A percentile compares a stretch with the other conserved stretches of the same genome.
Conservation (phyloP, 2,329 filamentous ascomycete species). For the Pochonia chlamydosporia region DNA sequence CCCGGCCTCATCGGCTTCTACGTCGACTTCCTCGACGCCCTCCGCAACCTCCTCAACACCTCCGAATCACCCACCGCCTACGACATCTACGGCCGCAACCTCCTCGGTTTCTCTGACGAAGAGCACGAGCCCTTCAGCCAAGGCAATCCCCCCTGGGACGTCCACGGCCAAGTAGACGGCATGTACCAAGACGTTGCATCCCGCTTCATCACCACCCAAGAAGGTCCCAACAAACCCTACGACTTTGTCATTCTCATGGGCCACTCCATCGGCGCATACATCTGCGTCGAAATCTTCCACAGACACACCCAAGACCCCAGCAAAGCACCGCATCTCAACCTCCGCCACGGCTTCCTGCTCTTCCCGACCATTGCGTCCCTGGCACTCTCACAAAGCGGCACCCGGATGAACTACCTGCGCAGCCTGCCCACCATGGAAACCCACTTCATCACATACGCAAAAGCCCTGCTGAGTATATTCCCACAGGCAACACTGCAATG, state of each 20-base stretch:
- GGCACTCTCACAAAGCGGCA: constrained; percentile 54
- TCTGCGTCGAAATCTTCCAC: constrained; percentile 62
- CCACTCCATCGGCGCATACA: constrained; percentile 70
- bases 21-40: constrained; percentile 53
- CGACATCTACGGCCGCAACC: constrained; percentile 52
- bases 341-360: constrained; percentile 55
- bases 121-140: constrained; percentile 41
- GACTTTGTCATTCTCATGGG: constrained; percentile 62
- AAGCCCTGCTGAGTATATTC: constrained; percentile 35
- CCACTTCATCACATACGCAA: constrained; percentile 33
- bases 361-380: constrained; percentile 74
- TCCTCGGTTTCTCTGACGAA: constrained; percentile 51
- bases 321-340: constrained; percentile 30
- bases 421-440: constrained; percentile 35
- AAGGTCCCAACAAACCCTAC: constrained; percentile 33
- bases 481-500: constrained; percentile 34
- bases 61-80: constrained; percentile 34
- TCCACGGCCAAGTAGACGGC: constrained; percentile 48
- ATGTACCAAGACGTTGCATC: constrained; percentile 31
- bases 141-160: constrained; percentile 38
- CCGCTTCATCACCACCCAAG: constrained; percentile 4
- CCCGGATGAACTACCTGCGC: constrained; percentile 34
- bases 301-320: constrained; percentile 38
- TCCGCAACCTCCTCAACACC: constrained; percentile 48
- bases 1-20: constrained; percentile 74